Conservation (phyloP, 768 basidiomycete species). For the Suillus tomentosus region DNA sequence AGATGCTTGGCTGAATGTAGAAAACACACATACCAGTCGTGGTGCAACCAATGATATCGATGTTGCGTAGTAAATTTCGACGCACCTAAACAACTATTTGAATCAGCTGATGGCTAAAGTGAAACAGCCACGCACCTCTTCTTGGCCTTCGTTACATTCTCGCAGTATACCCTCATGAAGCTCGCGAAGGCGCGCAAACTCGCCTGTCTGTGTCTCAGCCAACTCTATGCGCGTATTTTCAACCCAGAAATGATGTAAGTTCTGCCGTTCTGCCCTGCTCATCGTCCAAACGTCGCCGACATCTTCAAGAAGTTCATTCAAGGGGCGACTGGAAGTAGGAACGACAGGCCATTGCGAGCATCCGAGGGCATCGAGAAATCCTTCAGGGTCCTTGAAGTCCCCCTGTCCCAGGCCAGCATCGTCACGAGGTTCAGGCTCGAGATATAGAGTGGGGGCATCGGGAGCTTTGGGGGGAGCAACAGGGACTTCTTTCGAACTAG, state of each 20-base stretch:
- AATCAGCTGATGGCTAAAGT: not conserved
- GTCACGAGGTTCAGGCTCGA: slow-evolving; percentile 6
- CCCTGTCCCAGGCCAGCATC: not conserved
- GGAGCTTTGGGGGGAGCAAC: not conserved
- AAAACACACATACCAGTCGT: slow-evolving; percentile 59
- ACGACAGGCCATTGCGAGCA: slow-evolving; percentile 37
- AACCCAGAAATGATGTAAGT: slow-evolving; percentile 50
- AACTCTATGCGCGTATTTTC: slow-evolving; percentile 38
- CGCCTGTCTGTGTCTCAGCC: slow-evolving; percentile 33
- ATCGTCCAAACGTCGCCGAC: slow-evolving; percentile 53
- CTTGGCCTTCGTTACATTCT: slow-evolving; percentile 42
- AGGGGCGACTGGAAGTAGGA: slow-evolving; percentile 38
- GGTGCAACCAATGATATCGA: slow-evolving; percentile 74
- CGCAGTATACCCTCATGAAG: slow-evolving; percentile 42
- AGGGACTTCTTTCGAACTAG: not conserved
- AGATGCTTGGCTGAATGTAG: not conserved
- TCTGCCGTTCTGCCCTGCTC: slow-evolving; percentile 49
- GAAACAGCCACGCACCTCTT: slow-evolving; percentile 47
- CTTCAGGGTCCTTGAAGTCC: slow-evolving; percentile 26
- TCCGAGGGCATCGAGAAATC: slow-evolving; percentile 43
- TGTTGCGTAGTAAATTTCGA: slow-evolving; percentile 50
- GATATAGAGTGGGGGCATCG: not conserved
- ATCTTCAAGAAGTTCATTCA: slow-evolving; percentile 38
- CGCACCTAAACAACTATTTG: slow-evolving; percentile 43
- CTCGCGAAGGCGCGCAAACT: slow-evolving; percentile 46